Evolutionary conservation across 257 asterid species (phyloP).

Genomic region (Fraxinus pennsylvanica): DNA sequence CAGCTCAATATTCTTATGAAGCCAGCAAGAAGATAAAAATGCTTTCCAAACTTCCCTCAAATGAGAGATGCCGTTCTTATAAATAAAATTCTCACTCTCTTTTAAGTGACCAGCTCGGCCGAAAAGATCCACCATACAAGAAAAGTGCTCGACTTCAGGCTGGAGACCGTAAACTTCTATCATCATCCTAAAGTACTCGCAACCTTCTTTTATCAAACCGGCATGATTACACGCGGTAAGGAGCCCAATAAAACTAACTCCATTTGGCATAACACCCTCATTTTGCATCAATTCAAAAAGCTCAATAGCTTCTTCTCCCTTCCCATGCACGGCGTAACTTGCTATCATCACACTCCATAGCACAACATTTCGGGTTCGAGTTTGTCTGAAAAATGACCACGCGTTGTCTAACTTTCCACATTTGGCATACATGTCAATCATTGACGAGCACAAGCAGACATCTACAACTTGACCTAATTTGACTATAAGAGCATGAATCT

Average conservation of each 20-base stretch:
- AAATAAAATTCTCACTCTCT: slow-evolving; percentile 58
- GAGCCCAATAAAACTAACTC: slow-evolving; percentile 62
- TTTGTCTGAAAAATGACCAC: slow-evolving; percentile 43
- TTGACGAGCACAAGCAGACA: slow-evolving; percentile 51
- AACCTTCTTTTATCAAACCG: slow-evolving; percentile 71
- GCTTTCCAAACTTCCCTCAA: slow-evolving; percentile 59
- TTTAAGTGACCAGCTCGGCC: slow-evolving; percentile 66
- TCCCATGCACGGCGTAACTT: slow-evolving; percentile 61
- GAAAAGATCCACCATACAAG: slow-evolving; percentile 73
- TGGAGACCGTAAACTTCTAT: slow-evolving; percentile 40
- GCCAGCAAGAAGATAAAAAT: slow-evolving; percentile 56
- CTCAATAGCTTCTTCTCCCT: slow-evolving; percentile 56
- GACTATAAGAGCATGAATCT: slow-evolving; percentile 57
- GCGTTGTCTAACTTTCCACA: slow-evolving; percentile 65
- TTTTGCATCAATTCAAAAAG: slow-evolving; percentile 58
- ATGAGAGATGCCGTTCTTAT: slow-evolving; percentile 45
- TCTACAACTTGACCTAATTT: slow-evolving; percentile 58
- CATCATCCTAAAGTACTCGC: slow-evolving; percentile 70
- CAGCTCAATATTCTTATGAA: slow-evolving; percentile 67
- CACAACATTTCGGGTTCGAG: slow-evolving; percentile 50
- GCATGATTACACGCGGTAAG: slow-evolving; percentile 75
- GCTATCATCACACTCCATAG: slow-evolving; percentile 71
- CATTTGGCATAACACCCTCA: slow-evolving; percentile 55
- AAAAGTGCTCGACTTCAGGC: slow-evolving; percentile 56
- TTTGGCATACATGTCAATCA: slow-evolving; percentile 81